These are phyloP conservation scores for Curvularia verruculosa DNA, from an alignment of 2,329 filamentous ascomycete genomes.

Conservation along the genomic window DNA sequence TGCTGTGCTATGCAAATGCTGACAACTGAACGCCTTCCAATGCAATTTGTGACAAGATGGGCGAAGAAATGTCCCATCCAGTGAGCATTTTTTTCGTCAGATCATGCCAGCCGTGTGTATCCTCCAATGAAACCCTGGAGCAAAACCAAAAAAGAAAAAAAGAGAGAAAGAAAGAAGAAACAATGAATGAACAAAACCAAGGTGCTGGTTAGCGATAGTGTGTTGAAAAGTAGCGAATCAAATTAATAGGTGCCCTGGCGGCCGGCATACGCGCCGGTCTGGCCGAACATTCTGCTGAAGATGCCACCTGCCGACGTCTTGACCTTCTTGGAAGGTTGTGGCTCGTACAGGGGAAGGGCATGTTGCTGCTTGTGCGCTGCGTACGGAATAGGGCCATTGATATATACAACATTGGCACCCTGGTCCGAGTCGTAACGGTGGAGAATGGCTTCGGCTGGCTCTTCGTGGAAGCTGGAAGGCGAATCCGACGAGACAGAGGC, in stretches of 20 bases:
- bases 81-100: constrained; percentile 16
- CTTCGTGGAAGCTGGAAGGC: constrained; percentile 44
- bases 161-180: constrained; percentile 13
- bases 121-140: not conserved
- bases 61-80: constrained; percentile 19
- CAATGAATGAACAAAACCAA: constrained; percentile 1
- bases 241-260: constrained; percentile 42
- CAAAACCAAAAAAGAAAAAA: constrained; percentile 8
- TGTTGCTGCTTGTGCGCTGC: constrained; percentile 40
- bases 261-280: constrained; percentile 33
- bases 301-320: constrained; percentile 46
- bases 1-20: constrained; percentile 17
- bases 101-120: constrained; percentile 9
- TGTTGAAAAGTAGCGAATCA: constrained; percentile 29
- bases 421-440: constrained; percentile 53
- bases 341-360: constrained; percentile 47
- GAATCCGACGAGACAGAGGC: constrained; percentile 43
- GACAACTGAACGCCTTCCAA: constrained; percentile 10
- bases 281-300: constrained; percentile 49
- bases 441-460: constrained; percentile 39
- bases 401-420: constrained; percentile 53
- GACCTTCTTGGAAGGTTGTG: constrained; percentile 50
- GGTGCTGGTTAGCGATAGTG: constrained; percentile 31
- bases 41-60: constrained; percentile 14
- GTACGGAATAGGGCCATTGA: constrained; percentile 42